Conservation (phyloP, 2,329 filamentous ascomycete genomes). For the Scytalidium sp. region DNA sequence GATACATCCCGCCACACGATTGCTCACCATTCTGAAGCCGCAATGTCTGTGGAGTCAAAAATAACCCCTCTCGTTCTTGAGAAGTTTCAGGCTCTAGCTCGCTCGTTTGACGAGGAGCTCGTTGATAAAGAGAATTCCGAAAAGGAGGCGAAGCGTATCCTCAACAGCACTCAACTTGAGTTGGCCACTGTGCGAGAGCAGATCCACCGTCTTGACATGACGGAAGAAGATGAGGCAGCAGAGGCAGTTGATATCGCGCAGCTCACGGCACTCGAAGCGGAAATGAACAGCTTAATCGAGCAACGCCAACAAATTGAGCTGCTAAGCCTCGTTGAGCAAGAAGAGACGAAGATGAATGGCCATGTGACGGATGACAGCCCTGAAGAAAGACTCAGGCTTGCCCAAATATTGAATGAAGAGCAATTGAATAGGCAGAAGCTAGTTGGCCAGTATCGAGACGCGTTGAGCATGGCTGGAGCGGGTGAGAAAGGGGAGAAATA, state of each 20-base stretch:
- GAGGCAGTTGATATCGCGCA: constrained; percentile 14
- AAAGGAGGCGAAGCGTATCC: constrained; percentile 62
- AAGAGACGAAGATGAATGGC: constrained; percentile 48
- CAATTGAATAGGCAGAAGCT: constrained; percentile 48
- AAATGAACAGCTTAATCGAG: constrained; percentile 27
- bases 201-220: constrained; percentile 47
- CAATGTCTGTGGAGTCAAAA: constrained; percentile 65
- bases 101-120: constrained; percentile 72
- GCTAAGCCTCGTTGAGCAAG: constrained; percentile 35
- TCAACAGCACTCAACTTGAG: constrained; percentile 67
- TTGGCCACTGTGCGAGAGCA: constrained; percentile 58
- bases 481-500: constrained; percentile 74
- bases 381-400: constrained; percentile 55
- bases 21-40: constrained; percentile 57
- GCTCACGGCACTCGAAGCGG: constrained; percentile 13
- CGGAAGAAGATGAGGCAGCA: constrained; percentile 16
- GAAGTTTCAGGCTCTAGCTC: constrained; percentile 68
- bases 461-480: constrained; percentile 65
- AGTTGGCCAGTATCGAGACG: constrained; percentile 66
- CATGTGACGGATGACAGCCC: constrained; percentile 42
- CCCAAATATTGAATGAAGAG: constrained; percentile 54
- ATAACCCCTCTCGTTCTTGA: constrained; percentile 68
- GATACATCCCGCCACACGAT: constrained; percentile 11
- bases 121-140: constrained; percentile 70
- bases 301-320: constrained; percentile 45